phyloP scores from a whole-genome alignment of 495 filamentous ascomycete species.

The Copromyces sp. region DNA sequence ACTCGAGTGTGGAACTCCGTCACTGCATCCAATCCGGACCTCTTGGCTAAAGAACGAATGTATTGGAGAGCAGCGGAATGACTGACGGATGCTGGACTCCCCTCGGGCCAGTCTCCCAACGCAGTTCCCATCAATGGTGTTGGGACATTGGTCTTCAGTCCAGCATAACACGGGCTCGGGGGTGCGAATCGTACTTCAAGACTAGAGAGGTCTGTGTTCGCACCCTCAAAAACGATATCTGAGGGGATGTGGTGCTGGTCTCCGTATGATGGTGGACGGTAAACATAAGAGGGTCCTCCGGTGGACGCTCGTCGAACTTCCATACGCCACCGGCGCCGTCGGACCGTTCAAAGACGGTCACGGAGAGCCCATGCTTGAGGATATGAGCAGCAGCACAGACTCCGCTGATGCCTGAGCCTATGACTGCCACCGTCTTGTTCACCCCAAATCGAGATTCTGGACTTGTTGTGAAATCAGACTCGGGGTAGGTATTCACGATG shows the following conservation, averaged over 20 bases:
- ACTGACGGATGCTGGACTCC: constrained; percentile 45
- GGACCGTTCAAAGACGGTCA: constrained; percentile 56
- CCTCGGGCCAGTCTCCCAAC: constrained; percentile 50
- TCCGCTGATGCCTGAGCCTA: constrained; percentile 62
- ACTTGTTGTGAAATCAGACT: not conserved
- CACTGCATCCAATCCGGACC: constrained; percentile 37
- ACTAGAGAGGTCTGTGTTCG: not conserved
- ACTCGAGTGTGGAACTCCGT: constrained; percentile 50
- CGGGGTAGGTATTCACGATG: not conserved
- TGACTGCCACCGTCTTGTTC: constrained; percentile 43
- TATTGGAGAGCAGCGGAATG: constrained; percentile 48
- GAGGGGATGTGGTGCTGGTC: constrained; percentile 13
- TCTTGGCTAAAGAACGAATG: constrained; percentile 44
- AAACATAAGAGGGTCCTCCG: constrained; percentile 50
- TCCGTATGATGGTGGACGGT: constrained; percentile 29
- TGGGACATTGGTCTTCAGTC: constrained; percentile 55
- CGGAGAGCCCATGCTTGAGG: constrained; percentile 45
- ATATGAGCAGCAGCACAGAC: constrained; percentile 54
- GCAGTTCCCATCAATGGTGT: constrained; percentile 49
- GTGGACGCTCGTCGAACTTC: constrained; percentile 52
- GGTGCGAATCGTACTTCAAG: constrained; percentile 21
- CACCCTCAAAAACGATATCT: not conserved
- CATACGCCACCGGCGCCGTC: constrained; percentile 50
- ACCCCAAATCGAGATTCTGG: constrained; percentile 6
- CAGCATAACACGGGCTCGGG: constrained; percentile 44